Conservation (phyloP, 768 basidiomycete genomes). For the Russula olivacea region DNA sequence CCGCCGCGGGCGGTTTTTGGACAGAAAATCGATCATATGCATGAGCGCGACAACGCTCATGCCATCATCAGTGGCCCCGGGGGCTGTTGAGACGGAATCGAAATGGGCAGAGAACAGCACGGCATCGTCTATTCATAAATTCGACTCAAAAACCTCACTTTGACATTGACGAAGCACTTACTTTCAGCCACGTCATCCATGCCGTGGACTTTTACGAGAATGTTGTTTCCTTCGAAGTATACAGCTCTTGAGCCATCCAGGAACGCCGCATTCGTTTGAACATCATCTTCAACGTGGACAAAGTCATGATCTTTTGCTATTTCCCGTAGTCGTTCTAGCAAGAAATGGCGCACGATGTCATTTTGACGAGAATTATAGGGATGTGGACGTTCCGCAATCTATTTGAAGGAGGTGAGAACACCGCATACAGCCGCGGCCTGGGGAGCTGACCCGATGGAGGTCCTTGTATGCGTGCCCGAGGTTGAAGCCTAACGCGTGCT, state of each 20-base stretch:
- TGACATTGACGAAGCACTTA: conserved; percentile 14
- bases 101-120: conserved; percentile 78
- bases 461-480: conserved; percentile 53
- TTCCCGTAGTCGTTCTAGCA: conserved; percentile 48
- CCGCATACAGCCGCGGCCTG: neutral
- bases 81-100: conserved; percentile 71
- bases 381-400: conserved; percentile 67
- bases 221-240: conserved; percentile 65
- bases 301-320: conserved; percentile 41
- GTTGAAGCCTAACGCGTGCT: conserved; percentile 39
- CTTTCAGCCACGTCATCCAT: conserved; percentile 34
- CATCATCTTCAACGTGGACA: conserved; percentile 49
- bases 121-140: conserved; percentile 30
- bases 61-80: conserved; percentile 73
- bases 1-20: conserved; percentile 43
- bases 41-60: conserved; percentile 65
- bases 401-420: neutral
- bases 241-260: conserved; percentile 26
- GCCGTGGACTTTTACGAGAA: conserved; percentile 60
- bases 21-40: conserved; percentile 49
- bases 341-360: conserved; percentile 54
- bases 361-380: conserved; percentile 77
- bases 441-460: conserved; percentile 41
- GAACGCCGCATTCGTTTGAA: conserved; percentile 45
- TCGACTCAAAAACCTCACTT: neutral